phyloP scores from a whole-genome alignment of 2,329 filamentous ascomycete genomes.

The Aspergillus sp. region DNA sequence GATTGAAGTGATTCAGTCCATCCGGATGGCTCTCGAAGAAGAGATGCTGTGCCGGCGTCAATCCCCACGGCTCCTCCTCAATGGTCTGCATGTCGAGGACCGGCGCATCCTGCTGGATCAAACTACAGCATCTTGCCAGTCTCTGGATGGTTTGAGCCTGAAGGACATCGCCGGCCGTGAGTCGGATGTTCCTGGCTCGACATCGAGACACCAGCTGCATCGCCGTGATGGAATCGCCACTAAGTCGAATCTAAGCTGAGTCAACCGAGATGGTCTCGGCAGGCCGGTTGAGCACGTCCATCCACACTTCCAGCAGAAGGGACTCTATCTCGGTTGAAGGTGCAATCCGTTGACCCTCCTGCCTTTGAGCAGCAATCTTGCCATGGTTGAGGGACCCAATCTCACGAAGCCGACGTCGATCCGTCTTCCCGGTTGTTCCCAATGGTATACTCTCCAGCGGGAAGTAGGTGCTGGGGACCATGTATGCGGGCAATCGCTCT shows the following conservation, averaged over 20 bases:
- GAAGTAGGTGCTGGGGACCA: constrained; percentile 7
- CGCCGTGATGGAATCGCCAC: constrained; percentile 1
- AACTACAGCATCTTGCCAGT: neutral
- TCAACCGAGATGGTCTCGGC: neutral
- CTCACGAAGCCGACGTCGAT: neutral
- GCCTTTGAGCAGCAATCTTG: too few relatives aligned
- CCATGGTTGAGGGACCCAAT: too few relatives aligned
- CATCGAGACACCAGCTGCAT: neutral
- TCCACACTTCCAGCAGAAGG: neutral
- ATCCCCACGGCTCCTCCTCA: constrained; percentile 4
- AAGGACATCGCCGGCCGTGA: neutral
- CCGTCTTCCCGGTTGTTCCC: constrained; percentile 7
- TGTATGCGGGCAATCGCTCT: constrained; percentile 5
- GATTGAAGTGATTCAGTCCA: constrained; percentile 10
- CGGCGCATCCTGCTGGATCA: too few relatives aligned
- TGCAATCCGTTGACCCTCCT: too few relatives aligned
- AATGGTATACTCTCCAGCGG: constrained; percentile 5
- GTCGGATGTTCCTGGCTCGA: constrained; percentile 1
- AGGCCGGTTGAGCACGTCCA: neutral
- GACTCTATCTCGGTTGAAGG: neutral
- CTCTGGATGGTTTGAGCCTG: neutral
- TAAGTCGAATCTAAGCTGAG: neutral
- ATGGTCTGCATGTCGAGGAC: neutral
- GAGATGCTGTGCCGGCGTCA: constrained; percentile 6
- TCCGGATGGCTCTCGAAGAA: constrained; percentile 3